Conservation (phyloP, 805 yeast species). For the Yamadazyma sp. region DNA sequence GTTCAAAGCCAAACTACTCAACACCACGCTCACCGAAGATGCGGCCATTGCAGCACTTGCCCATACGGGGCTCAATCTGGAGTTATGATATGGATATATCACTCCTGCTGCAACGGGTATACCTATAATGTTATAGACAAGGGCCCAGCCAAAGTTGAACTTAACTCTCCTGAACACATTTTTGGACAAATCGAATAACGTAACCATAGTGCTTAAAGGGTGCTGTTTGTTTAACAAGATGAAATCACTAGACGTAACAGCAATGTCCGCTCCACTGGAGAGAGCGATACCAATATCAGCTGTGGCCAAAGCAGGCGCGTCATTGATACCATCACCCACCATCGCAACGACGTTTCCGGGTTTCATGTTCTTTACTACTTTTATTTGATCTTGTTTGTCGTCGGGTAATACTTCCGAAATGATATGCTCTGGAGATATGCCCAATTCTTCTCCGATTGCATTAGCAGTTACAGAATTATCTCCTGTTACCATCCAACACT, state of each 20-base stretch:
- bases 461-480: constrained; percentile 67
- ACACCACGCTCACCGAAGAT: constrained; percentile 56
- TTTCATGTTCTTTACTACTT: constrained; percentile 47
- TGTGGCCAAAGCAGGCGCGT: constrained; percentile 73
- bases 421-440: constrained; percentile 49
- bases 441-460: constrained; percentile 63
- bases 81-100: constrained; percentile 53
- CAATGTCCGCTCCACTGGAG: constrained; percentile 75
- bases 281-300: constrained; percentile 80
- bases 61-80: constrained; percentile 63
- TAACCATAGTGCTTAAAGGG: constrained; percentile 53
- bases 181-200: constrained; percentile 51
- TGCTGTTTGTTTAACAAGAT: constrained; percentile 56
- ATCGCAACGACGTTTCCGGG: constrained; percentile 53
- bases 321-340: constrained; percentile 86
- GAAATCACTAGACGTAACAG: constrained; percentile 72
- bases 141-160: constrained; percentile 61
- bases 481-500: constrained; percentile 77
- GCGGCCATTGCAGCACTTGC: constrained; percentile 68
- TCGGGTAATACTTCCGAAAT: constrained; percentile 73
- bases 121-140: constrained; percentile 56
- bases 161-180: constrained; percentile 53
- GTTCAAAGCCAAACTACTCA: constrained; percentile 53
- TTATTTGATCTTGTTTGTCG: constrained; percentile 63
- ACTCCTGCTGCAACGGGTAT: constrained; percentile 70